Evolutionary conservation across 768 basidiomycete species (phyloP).

Genomic region (Leccinum truebloodii): DNA sequence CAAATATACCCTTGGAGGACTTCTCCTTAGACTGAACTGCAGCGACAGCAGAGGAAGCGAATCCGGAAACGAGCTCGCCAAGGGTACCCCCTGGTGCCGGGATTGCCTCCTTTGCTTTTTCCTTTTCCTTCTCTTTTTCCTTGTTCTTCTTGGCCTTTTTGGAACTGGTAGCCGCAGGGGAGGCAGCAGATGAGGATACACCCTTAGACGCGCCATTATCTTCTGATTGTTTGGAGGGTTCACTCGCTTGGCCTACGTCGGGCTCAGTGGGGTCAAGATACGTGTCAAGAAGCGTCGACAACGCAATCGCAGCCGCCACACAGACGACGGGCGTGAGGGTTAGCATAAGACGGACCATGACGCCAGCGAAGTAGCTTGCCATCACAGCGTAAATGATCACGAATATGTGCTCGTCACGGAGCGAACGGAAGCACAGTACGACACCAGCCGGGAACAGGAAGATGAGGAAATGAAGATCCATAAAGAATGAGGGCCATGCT

Average conservation of each 20-base stretch:
- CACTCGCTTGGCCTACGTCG: constrained; percentile 22
- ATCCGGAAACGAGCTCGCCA: constrained; percentile 44
- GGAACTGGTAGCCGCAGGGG: constrained; percentile 32
- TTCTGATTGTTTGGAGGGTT: neutral
- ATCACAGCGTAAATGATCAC: constrained; percentile 97
- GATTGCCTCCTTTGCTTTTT: constrained; percentile 43
- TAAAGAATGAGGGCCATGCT: constrained; percentile 99
- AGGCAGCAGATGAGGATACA: constrained; percentile 29
- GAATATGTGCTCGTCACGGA: constrained; percentile 96
- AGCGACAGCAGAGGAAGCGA: constrained; percentile 33
- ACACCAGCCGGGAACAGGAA: constrained; percentile 98
- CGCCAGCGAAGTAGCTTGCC: constrained; percentile 97
- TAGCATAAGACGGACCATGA: constrained; percentile 99
- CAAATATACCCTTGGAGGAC: constrained; percentile 66
- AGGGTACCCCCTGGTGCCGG: constrained; percentile 37
- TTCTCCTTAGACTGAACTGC: constrained; percentile 22
- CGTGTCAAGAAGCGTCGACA: constrained; percentile 84
- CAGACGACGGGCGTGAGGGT: constrained; percentile 97
- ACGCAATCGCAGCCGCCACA: constrained; percentile 86
- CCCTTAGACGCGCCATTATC: neutral
- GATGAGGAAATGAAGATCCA: constrained; percentile 97
- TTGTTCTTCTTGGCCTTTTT: constrained; percentile 60
- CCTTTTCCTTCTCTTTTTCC: constrained; percentile 37
- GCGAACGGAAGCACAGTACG: constrained; percentile 87
- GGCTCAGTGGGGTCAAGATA: constrained; percentile 88